Conservation (phyloP, 2,329 filamentous ascomycete species). For the Macroventuria anomochaeta region DNA sequence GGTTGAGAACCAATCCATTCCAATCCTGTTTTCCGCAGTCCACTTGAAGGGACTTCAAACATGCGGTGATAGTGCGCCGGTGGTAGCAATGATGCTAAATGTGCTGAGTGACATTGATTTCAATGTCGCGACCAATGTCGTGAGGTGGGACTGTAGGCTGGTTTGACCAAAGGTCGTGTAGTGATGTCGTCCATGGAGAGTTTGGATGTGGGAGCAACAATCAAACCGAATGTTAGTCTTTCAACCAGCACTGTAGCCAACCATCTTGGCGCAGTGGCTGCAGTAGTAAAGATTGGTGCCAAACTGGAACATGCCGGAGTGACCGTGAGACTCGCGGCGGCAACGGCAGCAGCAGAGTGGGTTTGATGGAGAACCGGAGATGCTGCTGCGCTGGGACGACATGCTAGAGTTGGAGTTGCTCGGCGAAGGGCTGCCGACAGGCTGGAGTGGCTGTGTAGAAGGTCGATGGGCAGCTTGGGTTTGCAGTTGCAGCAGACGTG, state of each 20-base stretch:
- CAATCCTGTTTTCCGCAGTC: not conserved
- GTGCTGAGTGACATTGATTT: not conserved
- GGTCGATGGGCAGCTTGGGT: slow-evolving; percentile 47
- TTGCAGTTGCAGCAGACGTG: slow-evolving; percentile 49
- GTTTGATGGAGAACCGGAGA: slow-evolving; percentile 19
- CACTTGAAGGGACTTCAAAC: not conserved
- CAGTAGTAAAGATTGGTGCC: slow-evolving; percentile 52
- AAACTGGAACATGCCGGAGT: slow-evolving; percentile 44
- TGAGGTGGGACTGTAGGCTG: not conserved
- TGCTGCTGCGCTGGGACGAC: slow-evolving; percentile 22
- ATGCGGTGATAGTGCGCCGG: slow-evolving; percentile 3
- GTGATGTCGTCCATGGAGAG: not conserved
- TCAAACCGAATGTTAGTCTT: not conserved
- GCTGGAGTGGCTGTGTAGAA: slow-evolving; percentile 35
- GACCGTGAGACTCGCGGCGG: slow-evolving; percentile 37
- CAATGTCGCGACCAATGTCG: not conserved
- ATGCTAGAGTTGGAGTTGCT: slow-evolving; percentile 20
- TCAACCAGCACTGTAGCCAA: slow-evolving; percentile 48
- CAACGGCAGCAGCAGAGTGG: slow-evolving; percentile 45
- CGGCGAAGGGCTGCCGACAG: slow-evolving; percentile 18
- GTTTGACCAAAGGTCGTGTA: not conserved
- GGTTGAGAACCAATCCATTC: not conserved
- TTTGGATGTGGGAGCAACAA: not conserved
- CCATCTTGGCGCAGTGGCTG: slow-evolving; percentile 49
- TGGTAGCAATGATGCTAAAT: slow-evolving; percentile 14